Evolutionary conservation across 805 yeast species (phyloP), one percentile per base, ranked within the genome.

Genomic region (Yarrowia divulgata): DNA sequence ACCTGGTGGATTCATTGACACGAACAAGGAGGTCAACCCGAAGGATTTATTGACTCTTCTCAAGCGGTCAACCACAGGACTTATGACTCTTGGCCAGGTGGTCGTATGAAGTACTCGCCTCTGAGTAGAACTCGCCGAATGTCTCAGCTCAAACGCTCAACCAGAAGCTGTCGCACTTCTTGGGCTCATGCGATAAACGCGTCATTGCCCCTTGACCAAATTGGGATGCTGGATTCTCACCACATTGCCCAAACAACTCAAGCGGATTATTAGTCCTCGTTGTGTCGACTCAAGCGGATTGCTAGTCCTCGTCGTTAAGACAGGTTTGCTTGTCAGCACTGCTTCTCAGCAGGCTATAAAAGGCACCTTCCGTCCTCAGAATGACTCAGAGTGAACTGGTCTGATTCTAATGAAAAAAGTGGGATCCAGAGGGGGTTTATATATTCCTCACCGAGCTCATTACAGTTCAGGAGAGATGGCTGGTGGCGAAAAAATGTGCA

Each of bases 41-140:
- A 23, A 23, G 50, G 50, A 23, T 46, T 46, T 46, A 46, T 23
- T 46, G 50, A 46, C 34, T 12, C 50, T 46, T 46, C 50, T 46
- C 50, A 46, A 46, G 50, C 50, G 50, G 50, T 46, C 50, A 46
- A 46, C 50, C 50, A 46, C 9, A 46, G 50, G 50, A 46, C 32
- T 46, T 46, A 46, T 1, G 50, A 23, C 50, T 23, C 50, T 46
- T 46, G 16, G 50, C 50, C 50, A 46, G 50, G 50, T 34, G 14
- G 32, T 19, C 14, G 50, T 46, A 23, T 23, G 29, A 23, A 23
- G 29, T 23, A 46, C 50, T 46, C 50, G 50, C 50, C 32, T 19
- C 50, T 23, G 50, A 8, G 14, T 23, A 6, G 50, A 46, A 46
- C 50, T 46, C 50, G 50, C 34, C 34, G 50, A 18, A 12, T n/a